Base-by-base conservation (phyloP, 208 protist species). In the Willaertia magna region DNA sequence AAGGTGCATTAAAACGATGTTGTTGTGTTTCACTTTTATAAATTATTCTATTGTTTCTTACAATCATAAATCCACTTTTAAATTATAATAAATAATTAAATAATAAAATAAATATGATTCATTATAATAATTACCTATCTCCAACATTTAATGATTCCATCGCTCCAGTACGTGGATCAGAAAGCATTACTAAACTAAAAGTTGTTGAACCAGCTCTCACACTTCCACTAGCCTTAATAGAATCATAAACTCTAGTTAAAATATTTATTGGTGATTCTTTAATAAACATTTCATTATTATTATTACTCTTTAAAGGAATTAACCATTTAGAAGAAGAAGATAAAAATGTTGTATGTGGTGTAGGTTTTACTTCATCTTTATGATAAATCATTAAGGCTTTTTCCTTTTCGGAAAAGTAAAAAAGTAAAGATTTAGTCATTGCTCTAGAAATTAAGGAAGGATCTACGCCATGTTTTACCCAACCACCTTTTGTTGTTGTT, bases 1-100 rank as follows among this genome's bases (percentile, higher is more conserved):
- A 96, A 9, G 95, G 95, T 6, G 93, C 91, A 90, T 96, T 97
- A 88, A 96, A 96, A 86, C 90, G 91, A 90, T 97, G 95, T 46
- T 94, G 90, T 85, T 95, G 94, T 86, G 96, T 93, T 85, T 94
- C 91, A 14, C 92, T 91, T 78, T 94, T 92, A 86, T 94, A 94
- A 82, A 95, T 87, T 79, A 92, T 81, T 75, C 91, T 86, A 42
- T 92, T 90, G 87, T 96, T 89, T 46, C 95, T 93, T 51, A 95
- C 88, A 43, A 97, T 90, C 30, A 97, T 78, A 30, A 94, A 86
- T 14, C 93, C 94, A 86, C 93, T 95, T 88, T 97, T n/a, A n/a
- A n/a, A n/a, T n/a, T n/a, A n/a, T n/a, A n/a, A n/a, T 93, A n/a
- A n/a, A n/a, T n/a, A n/a, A n/a, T n/a, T n/a, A n/a, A n/a, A n/a